A percentile compares a stretch with the other conserved stretches of the same genome.
These are phyloP conservation scores for Garcia nutans DNA, from an alignment of 345 rosid genomes.

Conservation along the genomic window DNA sequence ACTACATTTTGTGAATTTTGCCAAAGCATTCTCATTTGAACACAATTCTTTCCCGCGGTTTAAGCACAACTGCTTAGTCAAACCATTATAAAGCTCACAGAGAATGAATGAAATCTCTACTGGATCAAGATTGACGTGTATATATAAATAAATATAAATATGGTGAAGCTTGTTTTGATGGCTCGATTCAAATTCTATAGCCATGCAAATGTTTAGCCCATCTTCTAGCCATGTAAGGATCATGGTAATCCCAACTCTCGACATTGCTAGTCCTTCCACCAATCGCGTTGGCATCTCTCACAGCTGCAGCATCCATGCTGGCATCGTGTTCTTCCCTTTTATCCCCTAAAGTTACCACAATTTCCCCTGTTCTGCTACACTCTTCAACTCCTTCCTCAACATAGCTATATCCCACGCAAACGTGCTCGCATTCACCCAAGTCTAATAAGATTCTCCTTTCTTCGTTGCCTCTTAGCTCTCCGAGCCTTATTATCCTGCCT, in stretches of 20 bases:
- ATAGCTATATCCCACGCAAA: constrained; percentile 63
- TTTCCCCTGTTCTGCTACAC: constrained; percentile 59
- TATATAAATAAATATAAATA: not conserved
- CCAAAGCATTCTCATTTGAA: not conserved
- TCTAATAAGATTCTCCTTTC: constrained; percentile 61
- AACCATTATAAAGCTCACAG: constrained; percentile 10
- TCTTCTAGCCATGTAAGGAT: constrained; percentile 78
- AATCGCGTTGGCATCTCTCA: constrained; percentile 30
- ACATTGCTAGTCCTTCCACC: constrained; percentile 56
- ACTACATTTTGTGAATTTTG: not conserved
- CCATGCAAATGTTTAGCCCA: constrained; percentile 86
- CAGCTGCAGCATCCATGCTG: constrained; percentile 23
- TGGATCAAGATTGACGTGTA: constrained; percentile 18
- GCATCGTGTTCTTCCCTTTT: constrained; percentile 38
- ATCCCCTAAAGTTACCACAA: constrained; percentile 42
- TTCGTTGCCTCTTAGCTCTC: constrained; percentile 64
- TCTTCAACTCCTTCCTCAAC: constrained; percentile 57
- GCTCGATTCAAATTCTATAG: constrained; percentile 45
- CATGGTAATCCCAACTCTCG: constrained; percentile 69
- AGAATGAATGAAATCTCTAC: constrained; percentile 15
- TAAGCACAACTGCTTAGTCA: constrained; percentile 5
- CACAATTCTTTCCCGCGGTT: not conserved
- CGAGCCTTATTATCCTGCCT: constrained; percentile 49
- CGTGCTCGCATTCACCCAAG: constrained; percentile 44
- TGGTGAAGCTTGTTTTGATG: not conserved